Conservation (phyloP, 164 flowering plant genomes). For the Platanus orientalis region DNA sequence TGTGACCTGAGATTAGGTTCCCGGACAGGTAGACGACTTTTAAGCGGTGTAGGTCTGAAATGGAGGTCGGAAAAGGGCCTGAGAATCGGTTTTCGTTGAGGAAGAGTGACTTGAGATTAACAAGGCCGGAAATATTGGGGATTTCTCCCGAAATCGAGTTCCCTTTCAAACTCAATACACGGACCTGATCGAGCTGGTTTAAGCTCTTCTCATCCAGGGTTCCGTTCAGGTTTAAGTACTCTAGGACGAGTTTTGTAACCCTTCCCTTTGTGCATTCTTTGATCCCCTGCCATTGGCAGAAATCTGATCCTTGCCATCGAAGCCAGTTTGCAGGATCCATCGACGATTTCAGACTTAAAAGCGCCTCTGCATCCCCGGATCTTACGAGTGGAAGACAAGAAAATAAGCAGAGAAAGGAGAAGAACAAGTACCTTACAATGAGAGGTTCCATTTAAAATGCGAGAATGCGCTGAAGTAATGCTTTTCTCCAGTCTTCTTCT, state of each 20-base stretch:
- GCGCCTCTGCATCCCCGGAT: conserved; percentile 47
- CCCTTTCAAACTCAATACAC: conserved; percentile 75
- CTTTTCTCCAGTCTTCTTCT: conserved; percentile 3
- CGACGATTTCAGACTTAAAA: conserved; percentile 36
- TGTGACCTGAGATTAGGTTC: conserved; percentile 58
- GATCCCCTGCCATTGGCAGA: conserved; percentile 68
- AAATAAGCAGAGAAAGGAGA: conserved; percentile 3
- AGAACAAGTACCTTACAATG: conserved; percentile 7
- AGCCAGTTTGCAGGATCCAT: conserved; percentile 44
- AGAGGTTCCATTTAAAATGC: conserved; percentile 7
- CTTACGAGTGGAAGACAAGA: conserved; percentile 14
- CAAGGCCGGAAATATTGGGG: conserved; percentile 60
- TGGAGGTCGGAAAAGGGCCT: conserved; percentile 56
- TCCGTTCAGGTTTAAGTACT: conserved; percentile 50
- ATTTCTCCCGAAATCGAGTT: conserved; percentile 66
- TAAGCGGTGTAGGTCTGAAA: conserved; percentile 58
- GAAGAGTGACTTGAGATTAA: conserved; percentile 67
- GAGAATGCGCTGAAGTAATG: background rate
- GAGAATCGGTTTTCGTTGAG: conserved; percentile 61
- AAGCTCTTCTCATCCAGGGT: conserved; percentile 37
- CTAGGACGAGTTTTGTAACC: conserved; percentile 73
- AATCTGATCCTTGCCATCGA: conserved; percentile 35
- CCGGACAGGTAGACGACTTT: conserved; percentile 51
- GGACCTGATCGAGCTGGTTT: conserved; percentile 63
- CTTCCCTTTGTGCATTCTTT: conserved; percentile 63